Evolutionary conservation across 495 filamentous ascomycete genomes (phyloP).

Genomic region (Durotheca rogersii): DNA sequence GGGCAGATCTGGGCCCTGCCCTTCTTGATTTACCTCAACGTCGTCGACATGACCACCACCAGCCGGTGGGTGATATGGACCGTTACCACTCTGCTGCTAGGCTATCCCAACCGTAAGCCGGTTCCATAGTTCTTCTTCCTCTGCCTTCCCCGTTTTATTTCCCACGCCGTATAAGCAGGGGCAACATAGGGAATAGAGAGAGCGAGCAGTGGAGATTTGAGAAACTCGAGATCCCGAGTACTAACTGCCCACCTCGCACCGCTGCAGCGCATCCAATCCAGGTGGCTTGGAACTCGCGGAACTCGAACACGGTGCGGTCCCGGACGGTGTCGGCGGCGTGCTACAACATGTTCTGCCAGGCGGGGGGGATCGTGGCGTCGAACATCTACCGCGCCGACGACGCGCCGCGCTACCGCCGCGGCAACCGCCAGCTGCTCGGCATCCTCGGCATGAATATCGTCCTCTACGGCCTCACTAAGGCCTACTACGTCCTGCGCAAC

Average conservation of each 20-base stretch:
- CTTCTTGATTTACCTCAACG: conserved; percentile 53
- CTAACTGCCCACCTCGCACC: neutral
- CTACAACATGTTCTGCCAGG: conserved; percentile 71
- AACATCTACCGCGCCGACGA: conserved; percentile 68
- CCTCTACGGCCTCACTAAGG: conserved; percentile 58
- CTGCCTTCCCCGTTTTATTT: neutral
- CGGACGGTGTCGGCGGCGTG: conserved; percentile 58
- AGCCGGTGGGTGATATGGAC: conserved; percentile 56
- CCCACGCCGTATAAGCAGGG: too few species aligned
- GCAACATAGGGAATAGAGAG: too few species aligned
- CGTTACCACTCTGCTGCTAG: conserved; percentile 58
- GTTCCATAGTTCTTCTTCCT: neutral
- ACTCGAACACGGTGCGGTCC: conserved; percentile 57
- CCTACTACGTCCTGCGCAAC: conserved; percentile 65
- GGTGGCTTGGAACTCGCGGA: conserved; percentile 46
- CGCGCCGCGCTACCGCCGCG: conserved; percentile 61
- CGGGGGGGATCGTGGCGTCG: conserved; percentile 59
- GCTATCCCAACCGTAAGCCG: conserved; percentile 56
- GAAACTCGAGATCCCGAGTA: neutral
- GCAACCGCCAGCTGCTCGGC: conserved; percentile 62
- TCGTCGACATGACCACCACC: conserved; percentile 41
- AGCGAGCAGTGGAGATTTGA: neutral
- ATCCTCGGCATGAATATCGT: conserved; percentile 56
- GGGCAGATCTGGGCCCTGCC: conserved; percentile 57
- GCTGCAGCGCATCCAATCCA: conserved; percentile 47